Evolutionary conservation across 2,329 filamentous ascomycete genomes (phyloP).

Genomic region (Fusarium goolgardi): DNA sequence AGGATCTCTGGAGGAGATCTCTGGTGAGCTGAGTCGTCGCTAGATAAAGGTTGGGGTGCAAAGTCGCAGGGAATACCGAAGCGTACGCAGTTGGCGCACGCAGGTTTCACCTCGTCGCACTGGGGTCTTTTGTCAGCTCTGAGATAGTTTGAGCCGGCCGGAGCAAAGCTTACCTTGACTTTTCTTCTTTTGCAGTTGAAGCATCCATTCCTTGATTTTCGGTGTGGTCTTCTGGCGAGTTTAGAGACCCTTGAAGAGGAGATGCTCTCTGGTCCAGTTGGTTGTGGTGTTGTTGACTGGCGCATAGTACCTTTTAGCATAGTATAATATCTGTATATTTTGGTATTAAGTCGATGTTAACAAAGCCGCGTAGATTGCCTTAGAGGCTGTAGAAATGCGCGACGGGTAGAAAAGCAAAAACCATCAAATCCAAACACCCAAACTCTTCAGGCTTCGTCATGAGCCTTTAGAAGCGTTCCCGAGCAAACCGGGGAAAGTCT

Average conservation of each 20-base stretch:
- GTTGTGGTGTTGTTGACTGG: conserved; percentile 43
- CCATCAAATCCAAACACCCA: conserved; percentile 20
- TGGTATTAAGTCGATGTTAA: conserved; percentile 8
- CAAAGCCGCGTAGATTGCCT: conserved; percentile 7
- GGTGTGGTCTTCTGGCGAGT: conserved; percentile 47
- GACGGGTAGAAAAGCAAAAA: conserved; percentile 6
- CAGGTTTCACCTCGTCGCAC: conserved; percentile 51
- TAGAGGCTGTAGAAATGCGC: conserved; percentile 7
- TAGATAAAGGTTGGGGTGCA: conserved; percentile 36
- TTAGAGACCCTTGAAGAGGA: conserved; percentile 44
- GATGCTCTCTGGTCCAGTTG: conserved; percentile 40
- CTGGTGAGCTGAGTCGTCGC: conserved; percentile 35
- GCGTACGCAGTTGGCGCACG: conserved; percentile 49
- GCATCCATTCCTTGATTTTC: conserved; percentile 49
- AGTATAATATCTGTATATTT: conserved; percentile 5
- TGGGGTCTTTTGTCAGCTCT: conserved; percentile 34
- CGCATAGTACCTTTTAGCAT: conserved; percentile 19
- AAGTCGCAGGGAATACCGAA: conserved; percentile 49
- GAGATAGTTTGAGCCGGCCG: conserved; percentile 10
- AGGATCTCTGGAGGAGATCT: conserved; percentile 29
- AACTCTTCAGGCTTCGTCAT: conserved; percentile 27
- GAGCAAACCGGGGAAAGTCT: conserved; percentile 39
- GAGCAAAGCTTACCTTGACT: conserved; percentile 45
- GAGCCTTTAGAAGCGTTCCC: conserved; percentile 30
- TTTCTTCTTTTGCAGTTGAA: conserved; percentile 50